Base-by-base conservation (phyloP, 768 basidiomycete species). In the Piloderma croceum region DNA sequence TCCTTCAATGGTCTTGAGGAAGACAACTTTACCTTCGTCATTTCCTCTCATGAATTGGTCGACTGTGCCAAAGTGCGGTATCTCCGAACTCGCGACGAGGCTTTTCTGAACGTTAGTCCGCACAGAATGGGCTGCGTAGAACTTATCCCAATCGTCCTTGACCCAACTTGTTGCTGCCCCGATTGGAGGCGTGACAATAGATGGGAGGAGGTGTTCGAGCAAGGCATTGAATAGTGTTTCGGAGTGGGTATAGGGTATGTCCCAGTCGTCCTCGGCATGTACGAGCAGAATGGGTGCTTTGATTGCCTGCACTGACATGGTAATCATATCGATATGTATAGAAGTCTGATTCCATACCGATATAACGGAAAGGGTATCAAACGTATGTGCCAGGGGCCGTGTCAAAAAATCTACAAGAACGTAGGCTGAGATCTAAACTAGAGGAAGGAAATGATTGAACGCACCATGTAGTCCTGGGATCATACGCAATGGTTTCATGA, bases 231-330 rank as follows among this genome's bases (percentile, higher is more conserved):
- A 89, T 18, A 92, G 73, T 0, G 67, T 60, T 11, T 70, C 65
- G 0, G 89, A 81, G 55, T 92, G 89, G 1, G 71, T 64, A 48
- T 77, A 68, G 0, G 81, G 80, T 34, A 91, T 89, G 18, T 86
- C 81, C 49, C 63, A 67, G 60, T 92, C 90, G 56, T 90, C 70
- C 45, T 71, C 67, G 6, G 89, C 78, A 57, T 92, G 90, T 0
- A 73, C 78, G 46, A 92, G 71, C 25, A 90, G 64, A 6, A 86
- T 71, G 7, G 83, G 79, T 0, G 76, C 74, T 48, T 77, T 75
- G 49, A 89, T 74, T 42, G 71, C 67, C 86, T 89, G 52, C 25
- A 21, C 17, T 25, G 18, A 38, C 21, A 45, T 31, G 15, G 31
- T 27, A 12, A 46, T 21, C 20, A 20, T 31, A 15, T 24, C 22